Evolutionary conservation across 768 basidiomycete species (phyloP).

Genomic region (Polyporus arcularius): DNA sequence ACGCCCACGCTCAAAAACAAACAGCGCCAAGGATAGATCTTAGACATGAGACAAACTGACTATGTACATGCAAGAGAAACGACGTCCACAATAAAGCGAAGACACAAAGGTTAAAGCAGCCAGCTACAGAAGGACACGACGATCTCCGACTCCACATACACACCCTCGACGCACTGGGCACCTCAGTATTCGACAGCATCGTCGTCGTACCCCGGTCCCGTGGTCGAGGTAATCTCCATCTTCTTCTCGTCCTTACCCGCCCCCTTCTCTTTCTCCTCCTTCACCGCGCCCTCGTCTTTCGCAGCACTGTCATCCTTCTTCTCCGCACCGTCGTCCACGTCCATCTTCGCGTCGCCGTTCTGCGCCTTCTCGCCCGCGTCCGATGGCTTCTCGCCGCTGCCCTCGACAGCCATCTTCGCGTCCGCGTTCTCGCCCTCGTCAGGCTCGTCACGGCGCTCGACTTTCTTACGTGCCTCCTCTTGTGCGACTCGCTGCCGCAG

Average conservation of each 20-base stretch:
- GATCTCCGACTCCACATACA: too few relatives aligned
- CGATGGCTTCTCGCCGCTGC: slow-evolving; percentile 11
- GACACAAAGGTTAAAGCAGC: too few relatives aligned
- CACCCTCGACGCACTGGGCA: too few relatives aligned
- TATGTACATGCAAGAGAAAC: too few relatives aligned
- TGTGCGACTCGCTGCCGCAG: slow-evolving; percentile 68
- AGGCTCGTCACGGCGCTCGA: slow-evolving; percentile 39
- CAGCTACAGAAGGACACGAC: too few relatives aligned
- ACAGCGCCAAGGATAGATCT: too few relatives aligned
- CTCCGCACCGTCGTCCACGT: slow-evolving; percentile 32
- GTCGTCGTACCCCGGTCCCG: slow-evolving; percentile 70
- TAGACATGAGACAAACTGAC: too few relatives aligned
- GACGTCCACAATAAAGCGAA: too few relatives aligned
- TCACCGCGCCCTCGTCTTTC: neutral
- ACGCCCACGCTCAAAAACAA: too few relatives aligned
- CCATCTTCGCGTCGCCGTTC: slow-evolving; percentile 32
- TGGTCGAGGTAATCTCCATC: slow-evolving; percentile 40
- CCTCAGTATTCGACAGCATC: slow-evolving; percentile 77
- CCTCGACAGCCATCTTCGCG: slow-evolving; percentile 28
- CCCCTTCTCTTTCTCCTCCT: slow-evolving; percentile 34
- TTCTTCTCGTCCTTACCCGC: slow-evolving; percentile 46
- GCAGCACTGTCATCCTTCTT: slow-evolving; percentile 15
- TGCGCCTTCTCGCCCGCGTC: neutral
- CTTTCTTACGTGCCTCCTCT: slow-evolving; percentile 54
- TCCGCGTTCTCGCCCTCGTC: slow-evolving; percentile 31